Percentiles rank a stretch among this genome's conserved stretches.
phyloP scores from a whole-genome alignment of 2,329 filamentous ascomycete species.

The Cladophialophora chaetospira region DNA sequence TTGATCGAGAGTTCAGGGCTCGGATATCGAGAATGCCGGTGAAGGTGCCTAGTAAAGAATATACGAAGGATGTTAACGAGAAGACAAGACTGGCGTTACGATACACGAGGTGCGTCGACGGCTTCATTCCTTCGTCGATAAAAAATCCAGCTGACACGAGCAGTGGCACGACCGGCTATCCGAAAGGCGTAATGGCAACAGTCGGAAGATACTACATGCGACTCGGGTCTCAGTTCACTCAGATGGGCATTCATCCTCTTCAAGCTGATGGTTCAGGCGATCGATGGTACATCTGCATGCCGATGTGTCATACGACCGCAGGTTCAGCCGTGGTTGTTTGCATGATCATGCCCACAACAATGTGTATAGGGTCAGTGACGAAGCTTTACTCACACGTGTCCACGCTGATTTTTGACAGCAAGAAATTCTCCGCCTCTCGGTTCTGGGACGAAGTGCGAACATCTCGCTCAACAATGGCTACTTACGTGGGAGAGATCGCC shows the following conservation, averaged over 20 bases:
- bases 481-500: slow-evolving; percentile 54
- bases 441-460: slow-evolving; percentile 30
- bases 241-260: slow-evolving; percentile 38
- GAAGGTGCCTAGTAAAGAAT: too few relatives aligned
- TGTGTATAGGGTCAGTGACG: slow-evolving; percentile 58
- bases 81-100: too few relatives aligned
- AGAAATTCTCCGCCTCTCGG: slow-evolving; percentile 26
- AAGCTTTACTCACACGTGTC: too few relatives aligned
- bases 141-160: too few relatives aligned
- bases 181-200: slow-evolving; percentile 67
- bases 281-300: slow-evolving; percentile 76
- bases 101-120: too few relatives aligned
- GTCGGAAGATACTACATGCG: too few relatives aligned
- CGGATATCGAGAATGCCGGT: too few relatives aligned
- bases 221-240: slow-evolving; percentile 23
- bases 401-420: too few relatives aligned
- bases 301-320: slow-evolving; percentile 71
- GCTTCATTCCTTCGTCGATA: too few relatives aligned
- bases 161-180: slow-evolving; percentile 75
- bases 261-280: slow-evolving; percentile 41
- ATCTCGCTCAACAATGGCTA: slow-evolving; percentile 57
- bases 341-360: background rate
- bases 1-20: too few relatives aligned
- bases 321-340: too few relatives aligned
- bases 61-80: too few relatives aligned